Evolutionary conservation across 1,284 basidiomycete genomes (phyloP), one percentile per base, ranked within the genome.

Genomic region (Ganoderma boninense): DNA sequence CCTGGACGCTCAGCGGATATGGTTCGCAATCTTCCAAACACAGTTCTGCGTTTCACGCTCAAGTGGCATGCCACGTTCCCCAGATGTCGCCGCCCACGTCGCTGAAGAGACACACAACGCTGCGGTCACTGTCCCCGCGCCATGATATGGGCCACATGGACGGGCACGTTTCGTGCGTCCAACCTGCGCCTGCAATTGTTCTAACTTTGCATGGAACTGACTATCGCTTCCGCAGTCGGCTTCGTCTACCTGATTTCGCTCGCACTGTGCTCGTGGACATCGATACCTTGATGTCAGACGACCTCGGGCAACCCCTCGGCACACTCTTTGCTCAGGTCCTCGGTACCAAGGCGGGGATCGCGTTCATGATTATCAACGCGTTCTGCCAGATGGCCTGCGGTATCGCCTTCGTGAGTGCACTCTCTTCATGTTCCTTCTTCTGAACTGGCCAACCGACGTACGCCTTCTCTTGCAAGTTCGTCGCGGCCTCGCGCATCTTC

Each of bases 1-100:
- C 60, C 7, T 62, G 60, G 60, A 62, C 60, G n/a, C 49, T 65
- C 52, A 56, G 44, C 29, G 49, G 38, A 40, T 65, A 65, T 35
- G 62, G 62, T 64, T 52, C 91, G 0, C 93, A 93, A 78, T 80
- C 93, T 71, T 79, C 93, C 35, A 85, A 91, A 0, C 92, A 94
- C 76, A 91, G 90, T 0, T 85, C 89, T 0, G 89, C 91, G 0
- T 93, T 93, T 11, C 40, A 29, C 16, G 26, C 40, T 26, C 14
- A 52, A 29, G 23, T 43, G 23, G 40, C 40, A 29, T 42, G 4
- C 14, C n/a, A 88, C 94, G 92, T 92, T 92, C 90, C 0, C 2
- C 71, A 91, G 91, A 92, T 74, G 92, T 91, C 42, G 91, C 92
- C 3, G 91, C 91, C 26, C 92, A 94, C 75, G 90, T 94, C 61